Evolutionary conservation across 1,284 basidiomycete species (phyloP), one percentile per base, ranked within the genome.

Genomic region (Leccinum fallax): DNA sequence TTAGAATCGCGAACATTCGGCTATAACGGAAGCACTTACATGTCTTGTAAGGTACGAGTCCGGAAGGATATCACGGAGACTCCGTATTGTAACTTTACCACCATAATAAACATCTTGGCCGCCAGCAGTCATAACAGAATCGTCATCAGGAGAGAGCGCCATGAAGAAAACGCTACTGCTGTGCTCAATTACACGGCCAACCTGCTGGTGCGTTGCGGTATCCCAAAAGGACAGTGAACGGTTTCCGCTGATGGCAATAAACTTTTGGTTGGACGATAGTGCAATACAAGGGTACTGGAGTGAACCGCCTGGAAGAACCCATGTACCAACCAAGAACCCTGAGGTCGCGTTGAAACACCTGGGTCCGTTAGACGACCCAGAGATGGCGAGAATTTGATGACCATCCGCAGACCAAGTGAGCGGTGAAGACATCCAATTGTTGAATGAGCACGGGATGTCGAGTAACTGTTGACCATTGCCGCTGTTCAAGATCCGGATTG

Each of bases 401-500:
- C 61, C 54, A 9, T 58, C 53, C 2, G 36, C 36, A 0, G 53
- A 57, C 61, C 61, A 61, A 6, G 61, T 16, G 2, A 62, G 60
- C 1, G 3, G 7, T 16, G 53, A 48, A 0, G 38, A 28, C 5
- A 16, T 0, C 2, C 6, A 0, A 15, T 21, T 0, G 1, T 0
- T 1, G 19, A 32, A 10, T 0, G 2, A 7, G 24, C 36, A 62
- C 1, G 60, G 52, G 11, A 62, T 49, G 8, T 34, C 24, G 2
- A 36, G 1, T 4, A 61, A 9, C 6, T 11, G 32, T 2, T 57
- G 60, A 24, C 60, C 60, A 26, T 38, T 30, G 8, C 26, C 4
- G 7, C 52, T 38, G 34, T 38, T 5, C 34, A 24, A 57, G 40
- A 43, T 43, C 8, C n/a, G 8, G 5, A 43, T 43, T 19, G 40